Evolutionary conservation across 2,329 filamentous ascomycete species (phyloP).

Genomic region (Phaeosphaeriaceae sp.): DNA sequence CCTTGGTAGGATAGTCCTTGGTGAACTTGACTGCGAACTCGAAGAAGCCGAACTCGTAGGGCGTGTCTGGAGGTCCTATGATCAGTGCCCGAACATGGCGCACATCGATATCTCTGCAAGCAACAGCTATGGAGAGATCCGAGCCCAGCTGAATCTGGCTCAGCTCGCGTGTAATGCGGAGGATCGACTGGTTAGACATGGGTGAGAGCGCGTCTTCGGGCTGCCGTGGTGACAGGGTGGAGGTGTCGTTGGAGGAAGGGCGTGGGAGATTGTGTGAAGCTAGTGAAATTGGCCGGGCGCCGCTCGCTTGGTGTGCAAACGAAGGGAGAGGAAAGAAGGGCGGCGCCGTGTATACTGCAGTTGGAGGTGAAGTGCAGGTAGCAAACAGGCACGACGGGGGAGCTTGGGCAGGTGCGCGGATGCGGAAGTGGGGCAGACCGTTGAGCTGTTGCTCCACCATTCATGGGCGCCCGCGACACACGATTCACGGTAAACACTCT

Average conservation of each 20-base stretch:
- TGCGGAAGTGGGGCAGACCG: neutral
- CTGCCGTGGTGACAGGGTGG: conserved; percentile 3
- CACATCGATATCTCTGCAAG: conserved; percentile 86
- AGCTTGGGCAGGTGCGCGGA: conserved; percentile 12
- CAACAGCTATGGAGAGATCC: conserved; percentile 87
- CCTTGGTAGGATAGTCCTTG: conserved; percentile 80
- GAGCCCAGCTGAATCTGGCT: conserved; percentile 82
- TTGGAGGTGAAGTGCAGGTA: conserved; percentile 9
- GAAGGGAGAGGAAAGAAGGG: conserved; percentile 6
- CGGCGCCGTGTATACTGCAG: conserved; percentile 4
- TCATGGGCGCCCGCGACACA: neutral
- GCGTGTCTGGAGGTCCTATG: conserved; percentile 90
- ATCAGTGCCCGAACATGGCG: conserved; percentile 87
- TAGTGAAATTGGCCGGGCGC: neutral
- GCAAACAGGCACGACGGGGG: neutral
- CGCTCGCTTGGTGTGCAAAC: neutral
- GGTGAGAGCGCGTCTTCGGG: conserved; percentile 9
- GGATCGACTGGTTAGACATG: conserved; percentile 86
- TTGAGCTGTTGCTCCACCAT: conserved; percentile 1
- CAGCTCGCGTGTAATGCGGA: conserved; percentile 89
- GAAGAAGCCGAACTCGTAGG: conserved; percentile 97
- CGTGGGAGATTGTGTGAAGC: neutral
- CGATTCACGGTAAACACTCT: neutral
- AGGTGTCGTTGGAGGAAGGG: neutral
- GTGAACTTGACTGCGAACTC: conserved; percentile 85